phyloP scores from a whole-genome alignment of 352 stramenopile genomes.

The Pythium rhizo-oryzae region DNA sequence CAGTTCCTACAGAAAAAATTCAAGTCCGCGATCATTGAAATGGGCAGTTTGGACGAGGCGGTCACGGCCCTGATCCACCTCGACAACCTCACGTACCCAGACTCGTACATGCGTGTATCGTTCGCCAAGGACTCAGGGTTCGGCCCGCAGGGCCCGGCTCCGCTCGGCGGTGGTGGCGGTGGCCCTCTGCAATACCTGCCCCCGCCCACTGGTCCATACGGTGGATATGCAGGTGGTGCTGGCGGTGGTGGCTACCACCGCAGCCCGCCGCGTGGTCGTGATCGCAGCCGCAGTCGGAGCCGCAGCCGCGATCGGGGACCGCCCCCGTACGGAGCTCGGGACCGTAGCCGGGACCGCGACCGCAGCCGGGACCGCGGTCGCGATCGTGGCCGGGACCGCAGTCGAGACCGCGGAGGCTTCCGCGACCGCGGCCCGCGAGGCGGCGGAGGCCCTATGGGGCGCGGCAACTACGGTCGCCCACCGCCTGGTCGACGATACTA shows the following conservation, averaged over 20 bases:
- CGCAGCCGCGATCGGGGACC: conserved; percentile 24
- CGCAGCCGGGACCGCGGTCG: conserved; percentile 9
- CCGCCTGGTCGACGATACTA: conserved; percentile 30
- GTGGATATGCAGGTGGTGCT: conserved; percentile 13
- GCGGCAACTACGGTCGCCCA: conserved; percentile 28
- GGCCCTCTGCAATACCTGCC: conserved; percentile 10
- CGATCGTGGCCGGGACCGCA: conserved; percentile 19
- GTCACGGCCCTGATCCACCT: conserved; percentile 68
- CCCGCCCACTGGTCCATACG: background rate
- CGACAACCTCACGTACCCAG: conserved; percentile 73
- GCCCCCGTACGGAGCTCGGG: background rate
- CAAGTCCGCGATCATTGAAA: conserved; percentile 82
- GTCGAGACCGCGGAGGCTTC: conserved; percentile 22
- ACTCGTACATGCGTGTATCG: conserved; percentile 79
- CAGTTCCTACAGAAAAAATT: conserved; percentile 73
- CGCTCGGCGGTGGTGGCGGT: conserved; percentile 1
- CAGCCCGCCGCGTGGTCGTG: conserved; percentile 29
- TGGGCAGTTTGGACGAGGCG: conserved; percentile 74
- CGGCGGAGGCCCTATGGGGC: conserved; percentile 6
- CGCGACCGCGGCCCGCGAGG: conserved; percentile 17
- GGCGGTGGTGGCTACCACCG: conserved; percentile 18
- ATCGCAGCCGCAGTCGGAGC: conserved; percentile 23
- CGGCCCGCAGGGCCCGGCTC: background rate
- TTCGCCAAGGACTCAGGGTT: conserved; percentile 76
- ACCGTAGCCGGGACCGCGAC: conserved; percentile 13